phyloP scores from a whole-genome alignment of 345 rosid species.

The Heritiera fomes region DNA sequence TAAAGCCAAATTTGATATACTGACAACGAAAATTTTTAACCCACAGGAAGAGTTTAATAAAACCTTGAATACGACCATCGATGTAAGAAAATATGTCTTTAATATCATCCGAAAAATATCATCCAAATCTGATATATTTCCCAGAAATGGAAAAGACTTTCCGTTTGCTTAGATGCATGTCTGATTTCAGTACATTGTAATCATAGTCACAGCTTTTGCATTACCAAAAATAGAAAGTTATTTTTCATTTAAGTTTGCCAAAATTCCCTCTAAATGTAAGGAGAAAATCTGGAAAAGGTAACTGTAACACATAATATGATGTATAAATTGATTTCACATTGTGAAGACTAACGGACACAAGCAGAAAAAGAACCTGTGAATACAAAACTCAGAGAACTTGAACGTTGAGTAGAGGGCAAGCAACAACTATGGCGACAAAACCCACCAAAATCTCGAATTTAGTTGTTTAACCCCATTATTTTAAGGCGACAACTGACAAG shows the following conservation, averaged over 20 bases:
- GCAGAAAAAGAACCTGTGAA: neutral
- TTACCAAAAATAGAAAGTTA: neutral
- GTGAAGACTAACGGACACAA: neutral
- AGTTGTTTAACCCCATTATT: neutral
- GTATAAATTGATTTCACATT: neutral
- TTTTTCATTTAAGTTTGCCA: neutral
- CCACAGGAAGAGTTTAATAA: too few species aligned
- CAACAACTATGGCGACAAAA: neutral
- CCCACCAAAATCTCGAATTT: neutral
- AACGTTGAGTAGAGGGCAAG: conserved; percentile 9
- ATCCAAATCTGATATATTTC: neutral
- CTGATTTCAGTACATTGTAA: neutral
- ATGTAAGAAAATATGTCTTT: too few species aligned
- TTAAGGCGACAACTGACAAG: neutral
- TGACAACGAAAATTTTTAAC: too few species aligned
- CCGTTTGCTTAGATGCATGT: neutral
- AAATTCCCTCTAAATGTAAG: neutral
- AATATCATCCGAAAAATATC: too few species aligned
- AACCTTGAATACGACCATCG: too few species aligned
- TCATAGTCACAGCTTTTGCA: neutral
- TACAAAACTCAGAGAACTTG: neutral
- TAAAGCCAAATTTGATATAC: too few species aligned
- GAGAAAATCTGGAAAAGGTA: neutral
- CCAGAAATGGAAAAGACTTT: neutral
- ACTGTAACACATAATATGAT: neutral